A percentile compares a stretch with the other conserved stretches of the same genome.
phyloP scores from a whole-genome alignment of 140 eudicot genomes.

The Ambrosia hybrid region DNA sequence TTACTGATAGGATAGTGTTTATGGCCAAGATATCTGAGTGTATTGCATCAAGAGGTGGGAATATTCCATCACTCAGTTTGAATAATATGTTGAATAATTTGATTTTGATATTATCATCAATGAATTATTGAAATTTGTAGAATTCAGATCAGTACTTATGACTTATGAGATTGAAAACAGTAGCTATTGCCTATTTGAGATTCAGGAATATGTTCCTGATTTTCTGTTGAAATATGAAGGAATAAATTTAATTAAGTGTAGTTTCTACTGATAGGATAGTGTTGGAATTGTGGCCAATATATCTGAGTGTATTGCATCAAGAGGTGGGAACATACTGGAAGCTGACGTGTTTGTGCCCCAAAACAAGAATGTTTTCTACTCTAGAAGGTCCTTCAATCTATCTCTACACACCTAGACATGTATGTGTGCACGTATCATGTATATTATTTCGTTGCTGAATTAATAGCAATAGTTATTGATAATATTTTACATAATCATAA shows the following conservation, averaged over 20 bases:
- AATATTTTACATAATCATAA: no score
- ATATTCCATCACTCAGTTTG: background rate
- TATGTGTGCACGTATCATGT: background rate
- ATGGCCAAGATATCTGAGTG: slow-evolving; percentile 88
- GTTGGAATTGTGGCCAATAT: slow-evolving; percentile 92
- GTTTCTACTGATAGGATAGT: slow-evolving; percentile 51
- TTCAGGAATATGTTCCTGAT: background rate
- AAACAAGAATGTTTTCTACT: slow-evolving; percentile 72
- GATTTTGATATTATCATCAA: slow-evolving; percentile 5
- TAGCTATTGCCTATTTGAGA: slow-evolving; percentile 3
- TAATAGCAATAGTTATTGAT: background rate
- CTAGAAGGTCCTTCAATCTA: slow-evolving; percentile 63
- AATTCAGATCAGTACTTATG: background rate
- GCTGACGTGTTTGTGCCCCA: slow-evolving; percentile 96
- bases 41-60: slow-evolving; percentile 89
- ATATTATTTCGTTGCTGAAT: background rate
- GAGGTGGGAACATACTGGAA: slow-evolving; percentile 82
- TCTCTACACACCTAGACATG: background rate
- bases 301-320: slow-evolving; percentile 91
- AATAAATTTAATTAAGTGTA: background rate
- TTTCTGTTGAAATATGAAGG: background rate
- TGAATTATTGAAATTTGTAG: background rate
- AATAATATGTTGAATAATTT: background rate
- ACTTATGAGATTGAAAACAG: background rate
- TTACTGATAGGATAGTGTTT: slow-evolving; percentile 66